Conservation (phyloP, 2,329 filamentous ascomycete genomes). For the Scedosporium aurantiacum region DNA sequence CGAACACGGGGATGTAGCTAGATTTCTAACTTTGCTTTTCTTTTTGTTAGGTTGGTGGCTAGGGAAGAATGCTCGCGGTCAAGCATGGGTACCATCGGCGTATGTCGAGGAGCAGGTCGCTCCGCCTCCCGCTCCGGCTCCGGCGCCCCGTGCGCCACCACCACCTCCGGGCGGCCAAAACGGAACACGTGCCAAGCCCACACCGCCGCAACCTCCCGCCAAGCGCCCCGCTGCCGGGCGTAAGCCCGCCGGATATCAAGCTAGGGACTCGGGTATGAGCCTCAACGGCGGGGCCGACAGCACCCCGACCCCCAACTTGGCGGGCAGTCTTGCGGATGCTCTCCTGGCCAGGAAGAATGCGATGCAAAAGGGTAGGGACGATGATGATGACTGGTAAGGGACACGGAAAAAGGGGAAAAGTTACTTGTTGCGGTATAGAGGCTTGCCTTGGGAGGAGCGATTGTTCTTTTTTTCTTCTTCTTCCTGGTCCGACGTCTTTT, state of each 20-base stretch:
- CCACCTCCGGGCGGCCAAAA: constrained; percentile 43
- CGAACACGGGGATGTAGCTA: background rate
- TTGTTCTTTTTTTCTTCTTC: background rate
- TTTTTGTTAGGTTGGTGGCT: constrained; percentile 79
- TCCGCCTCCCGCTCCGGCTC: constrained; percentile 40
- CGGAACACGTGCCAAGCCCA: constrained; percentile 42
- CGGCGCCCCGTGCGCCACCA: constrained; percentile 52
- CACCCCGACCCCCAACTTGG: constrained; percentile 52
- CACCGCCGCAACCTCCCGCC: constrained; percentile 65
- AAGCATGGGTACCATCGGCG: constrained; percentile 88
- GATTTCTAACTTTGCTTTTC: constrained; percentile 16
- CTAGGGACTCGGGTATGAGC: constrained; percentile 62
- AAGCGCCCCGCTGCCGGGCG: constrained; percentile 65
- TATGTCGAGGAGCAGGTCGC: constrained; percentile 80
- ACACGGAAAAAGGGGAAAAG: background rate
- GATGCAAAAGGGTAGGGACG: constrained; percentile 60
- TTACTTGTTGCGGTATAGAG: background rate
- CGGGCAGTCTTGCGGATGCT: constrained; percentile 69
- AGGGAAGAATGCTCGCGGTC: constrained; percentile 59
- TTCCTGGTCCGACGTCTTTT: background rate
- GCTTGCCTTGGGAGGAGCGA: constrained; percentile 1
- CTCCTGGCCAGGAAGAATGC: constrained; percentile 64
- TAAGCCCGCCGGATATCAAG: constrained; percentile 58
- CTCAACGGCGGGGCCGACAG: constrained; percentile 44
- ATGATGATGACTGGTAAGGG: constrained; percentile 60